Conservation (phyloP, 768 basidiomycete genomes). For the Leccinum olivaceopallidum region DNA sequence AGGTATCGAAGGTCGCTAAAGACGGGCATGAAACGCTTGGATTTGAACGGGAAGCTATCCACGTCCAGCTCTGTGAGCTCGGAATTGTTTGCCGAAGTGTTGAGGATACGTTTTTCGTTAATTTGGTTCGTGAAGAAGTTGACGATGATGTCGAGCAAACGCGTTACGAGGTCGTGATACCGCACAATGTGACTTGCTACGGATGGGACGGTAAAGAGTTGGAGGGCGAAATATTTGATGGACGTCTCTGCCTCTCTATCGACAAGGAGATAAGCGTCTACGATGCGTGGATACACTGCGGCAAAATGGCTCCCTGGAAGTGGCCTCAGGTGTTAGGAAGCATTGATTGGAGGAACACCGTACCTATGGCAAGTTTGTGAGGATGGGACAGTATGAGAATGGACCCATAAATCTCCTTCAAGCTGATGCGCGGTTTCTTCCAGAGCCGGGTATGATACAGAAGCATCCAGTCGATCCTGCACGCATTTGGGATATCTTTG, state of each 20-base stretch:
- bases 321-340: conserved; percentile 6
- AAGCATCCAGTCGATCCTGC: conserved; percentile 73
- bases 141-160: conserved; percentile 80
- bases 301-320: conserved; percentile 77
- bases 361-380: conserved; percentile 80
- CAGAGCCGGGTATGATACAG: conserved; percentile 82
- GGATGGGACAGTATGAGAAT: conserved; percentile 68
- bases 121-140: conserved; percentile 95
- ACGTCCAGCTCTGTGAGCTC: conserved; percentile 58
- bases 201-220: conserved; percentile 90
- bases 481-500: conserved; percentile 47
- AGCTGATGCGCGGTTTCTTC: conserved; percentile 78
- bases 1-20: conserved; percentile 90
- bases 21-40: conserved; percentile 94
- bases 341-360: conserved; percentile 8
- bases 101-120: conserved; percentile 62
- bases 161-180: conserved; percentile 70
- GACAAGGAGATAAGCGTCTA: conserved; percentile 88
- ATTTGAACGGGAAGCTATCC: conserved; percentile 86
- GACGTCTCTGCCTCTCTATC: conserved; percentile 96
- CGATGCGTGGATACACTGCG: conserved; percentile 79
- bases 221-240: conserved; percentile 90
- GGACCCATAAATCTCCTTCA: conserved; percentile 83
- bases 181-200: conserved; percentile 78
- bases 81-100: conserved; percentile 20